Conservation (phyloP, 2,329 filamentous ascomycete species). For the Apiospora phragmitis region DNA sequence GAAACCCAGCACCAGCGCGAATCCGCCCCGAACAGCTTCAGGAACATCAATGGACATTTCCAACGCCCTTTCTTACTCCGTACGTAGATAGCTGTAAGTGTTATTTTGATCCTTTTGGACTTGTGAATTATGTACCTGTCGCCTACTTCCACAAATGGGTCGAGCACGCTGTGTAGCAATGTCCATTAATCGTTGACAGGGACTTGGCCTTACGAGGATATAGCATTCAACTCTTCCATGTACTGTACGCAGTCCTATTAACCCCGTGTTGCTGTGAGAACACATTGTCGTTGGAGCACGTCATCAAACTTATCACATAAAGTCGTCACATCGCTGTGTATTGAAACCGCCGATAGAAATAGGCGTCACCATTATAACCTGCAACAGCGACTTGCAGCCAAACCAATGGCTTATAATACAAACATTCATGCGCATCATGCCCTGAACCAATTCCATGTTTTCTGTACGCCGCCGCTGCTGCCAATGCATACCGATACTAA, state of each 20-base stretch:
- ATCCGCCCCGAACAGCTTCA: background rate
- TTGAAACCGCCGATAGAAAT: background rate
- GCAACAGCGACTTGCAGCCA: background rate
- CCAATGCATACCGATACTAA: constrained; percentile 13
- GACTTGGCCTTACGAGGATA: background rate
- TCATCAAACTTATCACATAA: background rate
- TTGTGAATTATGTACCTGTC: background rate
- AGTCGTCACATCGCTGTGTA: background rate
- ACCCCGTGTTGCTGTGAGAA: background rate
- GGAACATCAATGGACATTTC: background rate
- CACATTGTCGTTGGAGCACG: too few relatives aligned
- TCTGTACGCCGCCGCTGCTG: constrained; percentile 26
- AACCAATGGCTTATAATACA: constrained; percentile 8
- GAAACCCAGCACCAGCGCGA: background rate
- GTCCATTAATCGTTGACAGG: background rate
- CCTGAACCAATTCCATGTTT: constrained; percentile 17
- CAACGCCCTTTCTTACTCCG: background rate
- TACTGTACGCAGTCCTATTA: background rate
- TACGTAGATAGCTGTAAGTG: background rate
- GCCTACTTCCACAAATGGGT: background rate
- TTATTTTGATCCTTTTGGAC: background rate
- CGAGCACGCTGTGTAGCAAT: background rate
- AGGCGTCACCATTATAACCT: background rate
- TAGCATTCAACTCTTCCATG: background rate
- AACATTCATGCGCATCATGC: constrained; percentile 7